phyloP scores from a whole-genome alignment of 352 stramenopile species.

The Pythium guiyangense region DNA sequence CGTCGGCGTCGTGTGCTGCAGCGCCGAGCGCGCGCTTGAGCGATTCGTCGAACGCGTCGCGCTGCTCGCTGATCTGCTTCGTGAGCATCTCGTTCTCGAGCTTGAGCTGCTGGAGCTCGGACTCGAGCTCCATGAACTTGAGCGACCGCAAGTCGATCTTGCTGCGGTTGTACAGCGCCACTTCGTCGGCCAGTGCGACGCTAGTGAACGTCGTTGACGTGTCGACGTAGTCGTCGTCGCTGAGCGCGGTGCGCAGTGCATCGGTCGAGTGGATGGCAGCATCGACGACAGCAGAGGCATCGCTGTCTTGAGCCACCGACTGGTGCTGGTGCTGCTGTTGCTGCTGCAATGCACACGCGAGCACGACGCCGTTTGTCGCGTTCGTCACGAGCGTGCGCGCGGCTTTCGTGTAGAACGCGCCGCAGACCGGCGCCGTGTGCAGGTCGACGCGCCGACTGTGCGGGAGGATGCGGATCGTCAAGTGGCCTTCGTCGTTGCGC shows the following conservation, averaged over 20 bases:
- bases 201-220: conserved; percentile 15
- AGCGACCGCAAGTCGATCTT: conserved; percentile 46
- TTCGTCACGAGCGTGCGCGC: conserved; percentile 36
- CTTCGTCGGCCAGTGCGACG: conserved; percentile 50
- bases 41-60: conserved; percentile 28
- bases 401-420: conserved; percentile 30
- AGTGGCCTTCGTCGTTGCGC: conserved; percentile 16
- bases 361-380: conserved; percentile 29
- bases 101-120: conserved; percentile 60
- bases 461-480: conserved; percentile 22
- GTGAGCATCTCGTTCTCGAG: conserved; percentile 68
- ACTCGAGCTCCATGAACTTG: conserved; percentile 53
- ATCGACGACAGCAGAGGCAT: too few relatives aligned
- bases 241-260: conserved; percentile 5
- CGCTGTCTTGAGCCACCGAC: neutral
- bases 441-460: conserved; percentile 37
- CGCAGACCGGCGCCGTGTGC: conserved; percentile 37
- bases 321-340: too few relatives aligned
- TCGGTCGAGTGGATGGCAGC: conserved; percentile 1
- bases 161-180: conserved; percentile 54
- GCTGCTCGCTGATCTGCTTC: conserved; percentile 46
- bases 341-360: conserved; percentile 24
- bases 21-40: conserved; percentile 25
- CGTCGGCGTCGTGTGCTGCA: conserved; percentile 14
- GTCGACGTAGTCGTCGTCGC: conserved; percentile 11